These are phyloP conservation scores for Agaricus blazei DNA, from an alignment of 768 basidiomycete genomes.

Conservation along the genomic window DNA sequence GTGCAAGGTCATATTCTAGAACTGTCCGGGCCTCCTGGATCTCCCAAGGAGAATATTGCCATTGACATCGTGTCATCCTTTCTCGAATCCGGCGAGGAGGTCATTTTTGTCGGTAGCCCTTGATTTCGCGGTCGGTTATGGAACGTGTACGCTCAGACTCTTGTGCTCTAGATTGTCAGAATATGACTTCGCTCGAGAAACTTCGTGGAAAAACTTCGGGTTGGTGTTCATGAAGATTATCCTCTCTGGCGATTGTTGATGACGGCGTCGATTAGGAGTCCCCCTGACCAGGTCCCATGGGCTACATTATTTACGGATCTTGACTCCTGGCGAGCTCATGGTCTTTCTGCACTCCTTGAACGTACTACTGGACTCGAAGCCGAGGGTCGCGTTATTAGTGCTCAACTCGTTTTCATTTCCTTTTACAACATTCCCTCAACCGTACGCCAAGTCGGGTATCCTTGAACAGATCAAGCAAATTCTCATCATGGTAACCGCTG, in stretches of 20 bases:
- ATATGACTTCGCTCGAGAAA: constrained; percentile 32
- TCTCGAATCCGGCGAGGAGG: constrained; percentile 40
- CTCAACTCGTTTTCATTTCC: constrained; percentile 65
- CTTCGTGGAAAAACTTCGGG: constrained; percentile 24
- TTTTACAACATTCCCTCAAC: constrained; percentile 46
- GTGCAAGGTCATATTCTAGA: constrained; percentile 60
- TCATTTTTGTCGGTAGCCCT: constrained; percentile 60
- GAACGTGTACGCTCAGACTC: background rate
- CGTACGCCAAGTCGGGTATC: constrained; percentile 33
- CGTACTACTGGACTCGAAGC: constrained; percentile 35
- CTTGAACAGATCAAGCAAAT: constrained; percentile 49
- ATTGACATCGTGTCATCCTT: constrained; percentile 45
- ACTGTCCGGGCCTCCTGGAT: constrained; percentile 73
- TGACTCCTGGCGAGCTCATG: constrained; percentile 49
- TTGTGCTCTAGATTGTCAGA: constrained; percentile 37
- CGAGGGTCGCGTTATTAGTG: constrained; percentile 57
- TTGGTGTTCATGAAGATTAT: constrained; percentile 13
- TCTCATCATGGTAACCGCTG: constrained; percentile 44
- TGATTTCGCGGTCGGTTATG: background rate
- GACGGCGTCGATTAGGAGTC: constrained; percentile 7
- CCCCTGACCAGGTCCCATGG: constrained; percentile 5
- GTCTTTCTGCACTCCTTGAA: constrained; percentile 53
- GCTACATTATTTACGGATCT: constrained; percentile 38
- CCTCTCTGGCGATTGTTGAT: constrained; percentile 12
- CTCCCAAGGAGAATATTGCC: constrained; percentile 55